These are phyloP conservation scores for Globisporangium middletonii DNA, from an alignment of 352 stramenopile genomes.

Conservation along the genomic window DNA sequence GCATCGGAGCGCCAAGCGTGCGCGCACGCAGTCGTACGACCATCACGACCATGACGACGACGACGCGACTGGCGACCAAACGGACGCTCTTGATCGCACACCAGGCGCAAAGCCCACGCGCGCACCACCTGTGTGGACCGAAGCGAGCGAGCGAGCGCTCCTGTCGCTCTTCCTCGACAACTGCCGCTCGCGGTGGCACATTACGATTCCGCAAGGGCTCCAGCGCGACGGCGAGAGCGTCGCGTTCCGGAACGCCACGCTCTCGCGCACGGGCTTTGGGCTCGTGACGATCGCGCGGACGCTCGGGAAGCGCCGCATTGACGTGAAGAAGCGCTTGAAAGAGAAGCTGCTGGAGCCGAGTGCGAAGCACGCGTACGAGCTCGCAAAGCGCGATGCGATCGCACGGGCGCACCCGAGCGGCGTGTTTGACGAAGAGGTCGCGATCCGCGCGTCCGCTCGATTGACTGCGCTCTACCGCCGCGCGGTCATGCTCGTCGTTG, in stretches of 20 bases:
- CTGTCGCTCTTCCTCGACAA: constrained; percentile 68
- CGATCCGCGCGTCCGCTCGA: constrained; percentile 42
- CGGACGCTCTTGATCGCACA: no score
- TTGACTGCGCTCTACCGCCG: constrained; percentile 73
- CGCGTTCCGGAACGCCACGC: constrained; percentile 53
- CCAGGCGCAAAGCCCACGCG: no score
- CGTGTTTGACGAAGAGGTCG: constrained; percentile 60
- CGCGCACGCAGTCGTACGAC: not conserved
- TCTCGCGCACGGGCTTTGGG: constrained; percentile 56
- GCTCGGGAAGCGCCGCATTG: constrained; percentile 61
- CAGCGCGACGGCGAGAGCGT: constrained; percentile 48
- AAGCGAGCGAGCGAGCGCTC: constrained; percentile 45
- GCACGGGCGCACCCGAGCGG: constrained; percentile 34
- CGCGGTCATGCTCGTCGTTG: constrained; percentile 78
- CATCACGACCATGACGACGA: not conserved
- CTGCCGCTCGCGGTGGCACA: constrained; percentile 54
- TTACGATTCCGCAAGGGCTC: constrained; percentile 50
- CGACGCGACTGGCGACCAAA: not conserved
- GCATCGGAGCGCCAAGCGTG: constrained; percentile 4
- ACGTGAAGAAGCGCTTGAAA: constrained; percentile 76
- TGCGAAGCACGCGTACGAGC: constrained; percentile 48
- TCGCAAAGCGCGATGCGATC: constrained; percentile 47
- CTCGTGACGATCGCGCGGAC: constrained; percentile 57
- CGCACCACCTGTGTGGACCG: constrained; percentile 28
- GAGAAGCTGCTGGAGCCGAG: constrained; percentile 58